Percentiles rank a stretch among this genome's conserved stretches.
These are phyloP conservation scores for Limnomonas spitsbergensis DNA, from an alignment of 139 green algal species.

Conservation along the genomic window DNA sequence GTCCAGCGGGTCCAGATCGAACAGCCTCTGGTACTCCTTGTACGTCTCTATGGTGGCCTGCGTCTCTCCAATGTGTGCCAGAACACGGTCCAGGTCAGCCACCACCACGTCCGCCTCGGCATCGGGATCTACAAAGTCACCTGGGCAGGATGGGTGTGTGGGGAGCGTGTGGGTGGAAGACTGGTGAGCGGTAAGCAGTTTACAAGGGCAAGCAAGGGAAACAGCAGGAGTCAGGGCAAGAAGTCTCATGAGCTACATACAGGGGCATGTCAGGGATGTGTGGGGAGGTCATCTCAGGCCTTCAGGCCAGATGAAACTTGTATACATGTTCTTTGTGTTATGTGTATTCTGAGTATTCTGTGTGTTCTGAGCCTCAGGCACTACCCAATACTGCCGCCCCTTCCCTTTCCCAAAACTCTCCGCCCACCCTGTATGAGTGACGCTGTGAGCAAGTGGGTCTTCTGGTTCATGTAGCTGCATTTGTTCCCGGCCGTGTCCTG, in stretches of 20 bases:
- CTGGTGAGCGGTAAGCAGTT: background rate
- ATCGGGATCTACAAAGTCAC: constrained; percentile 47
- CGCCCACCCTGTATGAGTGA: constrained; percentile 24
- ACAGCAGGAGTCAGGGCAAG: no score
- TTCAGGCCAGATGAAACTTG: no score
- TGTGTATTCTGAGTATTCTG: constrained; percentile 71
- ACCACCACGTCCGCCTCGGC: constrained; percentile 47
- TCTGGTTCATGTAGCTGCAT: constrained; percentile 21
- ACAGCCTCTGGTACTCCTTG: constrained; percentile 41
- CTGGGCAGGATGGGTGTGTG: constrained; percentile 12
- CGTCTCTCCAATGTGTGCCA: constrained; percentile 34
- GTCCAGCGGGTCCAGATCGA: constrained; percentile 53
- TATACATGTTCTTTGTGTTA: constrained; percentile 46
- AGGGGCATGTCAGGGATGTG: no score
- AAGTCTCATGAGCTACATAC: no score
- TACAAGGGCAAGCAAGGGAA: no score
- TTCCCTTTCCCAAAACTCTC: no score
- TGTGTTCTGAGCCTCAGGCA: no score
- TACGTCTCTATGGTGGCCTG: constrained; percentile 13
- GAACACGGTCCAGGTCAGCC: constrained; percentile 41
- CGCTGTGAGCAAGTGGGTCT: constrained; percentile 30
- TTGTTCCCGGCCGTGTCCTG: constrained; percentile 23
- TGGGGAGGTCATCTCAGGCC: no score
- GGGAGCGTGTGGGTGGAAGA: background rate
- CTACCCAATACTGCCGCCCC: no score